Base-by-base conservation (phyloP, 306 rosid genomes). In the Prunus armeniaca region DNA sequence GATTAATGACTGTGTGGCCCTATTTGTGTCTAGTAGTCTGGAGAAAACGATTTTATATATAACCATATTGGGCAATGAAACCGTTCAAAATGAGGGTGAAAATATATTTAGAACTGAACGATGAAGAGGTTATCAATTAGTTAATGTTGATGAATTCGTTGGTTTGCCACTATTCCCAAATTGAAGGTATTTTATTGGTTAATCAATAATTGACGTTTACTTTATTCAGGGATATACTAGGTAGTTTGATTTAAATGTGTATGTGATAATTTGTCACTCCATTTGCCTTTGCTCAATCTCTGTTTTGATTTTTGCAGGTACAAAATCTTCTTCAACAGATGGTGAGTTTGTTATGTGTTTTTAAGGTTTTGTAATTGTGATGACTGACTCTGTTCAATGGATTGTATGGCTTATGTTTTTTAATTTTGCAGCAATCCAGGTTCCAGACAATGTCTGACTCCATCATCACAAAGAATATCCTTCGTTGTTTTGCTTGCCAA, bases 381-480 rank as follows among this genome's bases (percentile, higher is more conserved):
- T 45, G 30, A 52, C 69, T 55, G 41, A 58, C 50, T 11, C 11
- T 64, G 22, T n/a, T 14, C 43, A 19, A 58, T 64, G 65, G 30
- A 61, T 58, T 78, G 32, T 47, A 45, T 55, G 25, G 56, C 72
- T 57, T 78, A 55, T 52, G 28, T 67, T 76, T 24, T 78, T 62
- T 34, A 66, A 45, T 58, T 49, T 49, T 77, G 77, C 88, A 82
- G 87, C 89, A 89, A 85, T 65, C 72, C 77, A 89, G 86, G 67
- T 82, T 85, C 85, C 88, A 83, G 83, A 77, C 87, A 67, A 87
- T 75, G 88, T 83, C 91, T 0, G 86, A 87, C 61, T 82, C 85
- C 71, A 83, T 89, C 71, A 81, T 82, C 30, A 60, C 87, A 80
- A 89, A 83, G 84, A 82, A 84, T 84, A 89, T 85, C 93, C 90